Evolutionary conservation across 345 rosid genomes (phyloP), one percentile per base, ranked within the genome.

Genomic region (Corchorus olitorius): DNA sequence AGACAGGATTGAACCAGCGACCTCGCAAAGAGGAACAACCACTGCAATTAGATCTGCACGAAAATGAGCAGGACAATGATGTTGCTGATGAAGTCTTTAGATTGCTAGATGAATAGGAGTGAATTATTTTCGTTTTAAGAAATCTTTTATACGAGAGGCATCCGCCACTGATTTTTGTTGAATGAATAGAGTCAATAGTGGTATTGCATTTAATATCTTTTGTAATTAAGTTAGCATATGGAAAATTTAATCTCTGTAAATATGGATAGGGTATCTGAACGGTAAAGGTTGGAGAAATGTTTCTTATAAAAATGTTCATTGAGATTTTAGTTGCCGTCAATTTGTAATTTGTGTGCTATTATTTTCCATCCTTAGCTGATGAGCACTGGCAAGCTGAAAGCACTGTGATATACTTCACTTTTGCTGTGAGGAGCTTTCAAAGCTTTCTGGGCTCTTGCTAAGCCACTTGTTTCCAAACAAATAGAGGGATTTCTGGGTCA

Each of bases 1-100:
- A 83, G 76, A 91, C 92, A 53, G 82, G 91, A 41, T 37, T 85
- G 73, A 74, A 79, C 65, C 80, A 39, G 58, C 78, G 53, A 54
- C 70, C 59, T 20, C 66, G 48, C 1, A 63, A 65, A 65, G 77
- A 77, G 53, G 58, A 65, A 35, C 80, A 53, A 22, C 63, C 48
- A n/a, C 55, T 16, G 63, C 16, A 63, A 50, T 65, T 61, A 43
- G 68, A 72, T 55, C 39, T 35, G 22, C 41, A 65, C 56, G 69
- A 68, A 65, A 77, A 59, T 10, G 77, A 37, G 34, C 74, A 65
- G 19, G 65, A 74, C 0, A 33, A 65, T 50, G 35, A 59, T 8
- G 80, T 34, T 22, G 77, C 68, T 59, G 87, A 79, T 76, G 85
- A 79, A 16, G 81, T 80, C 48, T 87, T 87, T 13, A 77, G 70